A percentile compares a stretch with the other conserved stretches of the same genome.
Evolutionary conservation across 495 filamentous ascomycete genomes (phyloP).

Genomic region (Aeminium ludgeri): DNA sequence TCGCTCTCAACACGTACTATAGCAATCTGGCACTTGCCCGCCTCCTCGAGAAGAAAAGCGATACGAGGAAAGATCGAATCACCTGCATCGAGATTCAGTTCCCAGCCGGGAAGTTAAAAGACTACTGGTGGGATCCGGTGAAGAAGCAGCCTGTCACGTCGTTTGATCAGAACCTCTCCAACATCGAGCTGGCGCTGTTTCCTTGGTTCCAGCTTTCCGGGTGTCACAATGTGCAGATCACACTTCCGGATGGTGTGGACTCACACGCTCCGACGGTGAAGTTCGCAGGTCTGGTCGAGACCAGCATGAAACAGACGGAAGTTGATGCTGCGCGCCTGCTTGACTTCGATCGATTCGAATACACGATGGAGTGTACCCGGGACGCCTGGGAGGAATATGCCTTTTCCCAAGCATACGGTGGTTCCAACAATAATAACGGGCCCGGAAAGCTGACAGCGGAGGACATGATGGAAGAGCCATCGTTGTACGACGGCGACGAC

Average conservation of each 20-base stretch:
- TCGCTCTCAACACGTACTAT: slow-evolving; percentile 11
- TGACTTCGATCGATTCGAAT: not conserved
- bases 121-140: slow-evolving; percentile 10
- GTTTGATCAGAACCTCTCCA: slow-evolving; percentile 1
- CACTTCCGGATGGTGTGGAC: not conserved
- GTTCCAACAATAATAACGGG: no score
- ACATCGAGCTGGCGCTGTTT: slow-evolving; percentile 11
- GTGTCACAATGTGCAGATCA: slow-evolving; percentile 4
- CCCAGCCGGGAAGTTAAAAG: not conserved
- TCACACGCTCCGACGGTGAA: not conserved
- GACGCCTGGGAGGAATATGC: not conserved
- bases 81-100: slow-evolving; percentile 6
- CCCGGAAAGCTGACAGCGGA: not conserved
- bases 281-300: slow-evolving; percentile 1
- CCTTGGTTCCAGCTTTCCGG: slow-evolving; percentile 8
- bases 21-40: slow-evolving; percentile 9
- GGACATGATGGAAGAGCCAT: not conserved
- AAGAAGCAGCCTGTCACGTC: slow-evolving; percentile 3
- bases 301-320: slow-evolving; percentile 1
- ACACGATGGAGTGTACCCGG: not conserved
- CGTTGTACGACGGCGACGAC: not conserved
- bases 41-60: slow-evolving; percentile 1
- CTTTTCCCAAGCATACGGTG: not conserved
- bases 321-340: no score
- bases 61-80: slow-evolving; percentile 2